A percentile compares a stretch with the other conserved stretches of the same genome.
phyloP scores from a whole-genome alignment of 345 rosid species.

The Pistacia vera region DNA sequence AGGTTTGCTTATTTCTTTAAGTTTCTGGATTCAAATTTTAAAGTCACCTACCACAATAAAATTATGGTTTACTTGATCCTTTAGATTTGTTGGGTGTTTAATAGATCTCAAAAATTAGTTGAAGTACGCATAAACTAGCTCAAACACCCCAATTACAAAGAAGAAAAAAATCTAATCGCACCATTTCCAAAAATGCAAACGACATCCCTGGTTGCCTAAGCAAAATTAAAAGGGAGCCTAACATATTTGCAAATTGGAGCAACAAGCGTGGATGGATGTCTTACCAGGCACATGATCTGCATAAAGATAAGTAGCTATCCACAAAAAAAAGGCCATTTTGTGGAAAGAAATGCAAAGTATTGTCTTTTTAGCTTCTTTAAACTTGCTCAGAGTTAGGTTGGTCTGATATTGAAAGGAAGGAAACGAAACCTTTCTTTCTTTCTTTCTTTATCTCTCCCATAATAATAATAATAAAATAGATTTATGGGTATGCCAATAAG shows the following conservation, averaged over 20 bases:
- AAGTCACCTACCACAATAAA: too few relatives aligned
- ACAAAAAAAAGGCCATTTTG: neutral
- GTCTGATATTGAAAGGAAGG: constrained; percentile 5
- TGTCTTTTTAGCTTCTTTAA: constrained; percentile 11
- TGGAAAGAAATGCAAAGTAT: constrained; percentile 22
- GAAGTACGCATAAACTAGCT: too few relatives aligned
- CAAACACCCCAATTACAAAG: too few relatives aligned
- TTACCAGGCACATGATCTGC: constrained; percentile 29
- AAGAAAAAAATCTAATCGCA: too few relatives aligned
- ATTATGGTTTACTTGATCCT: too few relatives aligned
- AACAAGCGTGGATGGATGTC: constrained; percentile 11
- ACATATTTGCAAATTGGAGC: constrained; percentile 16
- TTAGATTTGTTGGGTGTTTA: too few relatives aligned
- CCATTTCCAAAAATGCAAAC: neutral
- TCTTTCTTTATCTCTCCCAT: constrained; percentile 1
- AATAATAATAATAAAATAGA: constrained; percentile 4
- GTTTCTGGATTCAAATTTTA: too few relatives aligned
- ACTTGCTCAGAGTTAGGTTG: neutral
- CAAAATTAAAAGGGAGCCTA: constrained; percentile 9
- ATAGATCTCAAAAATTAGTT: too few relatives aligned
- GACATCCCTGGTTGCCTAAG: neutral
- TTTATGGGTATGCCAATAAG: constrained; percentile 20
- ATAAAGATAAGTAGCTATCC: constrained; percentile 6
- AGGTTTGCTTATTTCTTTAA: too few relatives aligned
- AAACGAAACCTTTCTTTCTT: neutral